A percentile compares a stretch with the other conserved stretches of the same genome.
phyloP scores from a whole-genome alignment of 176 grass and related monocot genomes.

The Phoenix dactylifera region DNA sequence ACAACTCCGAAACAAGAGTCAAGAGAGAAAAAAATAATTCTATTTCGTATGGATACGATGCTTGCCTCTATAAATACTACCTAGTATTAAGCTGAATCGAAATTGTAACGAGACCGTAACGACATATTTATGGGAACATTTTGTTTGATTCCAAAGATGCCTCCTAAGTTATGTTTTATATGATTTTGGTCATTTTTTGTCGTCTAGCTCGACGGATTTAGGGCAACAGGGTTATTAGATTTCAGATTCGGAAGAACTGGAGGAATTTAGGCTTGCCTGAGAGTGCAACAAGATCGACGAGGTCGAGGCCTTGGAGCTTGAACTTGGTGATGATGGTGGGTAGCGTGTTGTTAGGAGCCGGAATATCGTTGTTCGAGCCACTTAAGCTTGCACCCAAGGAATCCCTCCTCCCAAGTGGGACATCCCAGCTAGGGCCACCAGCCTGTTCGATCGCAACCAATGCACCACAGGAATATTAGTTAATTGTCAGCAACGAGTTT shows the following conservation, averaged over 20 bases:
- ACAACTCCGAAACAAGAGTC: no score
- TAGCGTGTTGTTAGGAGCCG: constrained; percentile 90
- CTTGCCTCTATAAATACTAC: no score
- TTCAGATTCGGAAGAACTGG: background rate
- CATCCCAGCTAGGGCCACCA: constrained; percentile 73
- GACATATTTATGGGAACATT: no score
- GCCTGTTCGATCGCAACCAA: constrained; percentile 37
- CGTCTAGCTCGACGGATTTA: no score
- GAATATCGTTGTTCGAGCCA: constrained; percentile 88
- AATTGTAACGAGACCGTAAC: no score
- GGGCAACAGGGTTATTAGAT: background rate
- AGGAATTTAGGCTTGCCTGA: constrained; percentile 22
- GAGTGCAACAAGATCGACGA: constrained; percentile 69
- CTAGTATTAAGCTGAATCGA: no score
- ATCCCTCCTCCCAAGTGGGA: constrained; percentile 83
- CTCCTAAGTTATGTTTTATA: no score
- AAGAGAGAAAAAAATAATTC: no score
- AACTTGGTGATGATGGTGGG: constrained; percentile 90
- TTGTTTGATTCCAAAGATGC: no score
- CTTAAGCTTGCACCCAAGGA: constrained; percentile 65
- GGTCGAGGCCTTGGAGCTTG: constrained; percentile 54
- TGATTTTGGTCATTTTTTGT: no score
- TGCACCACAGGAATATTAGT: background rate
- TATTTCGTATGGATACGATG: no score
- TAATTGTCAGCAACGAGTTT: no score